Conservation (phyloP, 2,329 filamentous ascomycete species). For the Hirsutella rhossiliensis region DNA sequence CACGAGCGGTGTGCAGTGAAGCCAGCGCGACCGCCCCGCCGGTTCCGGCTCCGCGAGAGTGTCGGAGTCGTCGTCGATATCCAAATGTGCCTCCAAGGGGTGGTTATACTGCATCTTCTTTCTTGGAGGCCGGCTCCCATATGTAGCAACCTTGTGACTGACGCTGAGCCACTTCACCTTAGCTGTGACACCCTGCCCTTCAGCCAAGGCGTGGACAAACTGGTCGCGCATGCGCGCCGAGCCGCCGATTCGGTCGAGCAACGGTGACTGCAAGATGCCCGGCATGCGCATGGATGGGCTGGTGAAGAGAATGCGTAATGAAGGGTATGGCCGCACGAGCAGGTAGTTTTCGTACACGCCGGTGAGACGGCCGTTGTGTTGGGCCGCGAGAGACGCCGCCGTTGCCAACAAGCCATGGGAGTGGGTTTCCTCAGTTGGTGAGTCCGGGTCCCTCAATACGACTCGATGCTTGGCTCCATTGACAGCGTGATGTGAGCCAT, state of each 20-base stretch:
- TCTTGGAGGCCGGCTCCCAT: not conserved
- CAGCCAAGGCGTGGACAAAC: conserved; percentile 45
- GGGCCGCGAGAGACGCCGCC: conserved; percentile 1
- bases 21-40: conserved; percentile 55
- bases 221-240: conserved; percentile 33
- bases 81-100: conserved; percentile 42
- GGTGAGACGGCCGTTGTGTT: conserved; percentile 13
- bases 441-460: conserved; percentile 5
- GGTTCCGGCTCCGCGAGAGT: conserved; percentile 4
- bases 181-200: conserved; percentile 60
- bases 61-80: conserved; percentile 4
- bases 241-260: conserved; percentile 41
- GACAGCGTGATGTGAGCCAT: not conserved
- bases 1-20: conserved; percentile 62
- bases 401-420: not conserved
- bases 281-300: conserved; percentile 55
- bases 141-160: conserved; percentile 1
- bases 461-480: conserved; percentile 6
- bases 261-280: conserved; percentile 50
- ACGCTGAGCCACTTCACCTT: conserved; percentile 35
- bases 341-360: conserved; percentile 42
- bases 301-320: conserved; percentile 55
- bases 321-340: conserved; percentile 54
- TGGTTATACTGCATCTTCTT: conserved; percentile 5
- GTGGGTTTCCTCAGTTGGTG: not conserved